These are phyloP conservation scores for Phytopythium oedochilum DNA, from an alignment of 352 stramenopile genomes.

Conservation along the genomic window DNA sequence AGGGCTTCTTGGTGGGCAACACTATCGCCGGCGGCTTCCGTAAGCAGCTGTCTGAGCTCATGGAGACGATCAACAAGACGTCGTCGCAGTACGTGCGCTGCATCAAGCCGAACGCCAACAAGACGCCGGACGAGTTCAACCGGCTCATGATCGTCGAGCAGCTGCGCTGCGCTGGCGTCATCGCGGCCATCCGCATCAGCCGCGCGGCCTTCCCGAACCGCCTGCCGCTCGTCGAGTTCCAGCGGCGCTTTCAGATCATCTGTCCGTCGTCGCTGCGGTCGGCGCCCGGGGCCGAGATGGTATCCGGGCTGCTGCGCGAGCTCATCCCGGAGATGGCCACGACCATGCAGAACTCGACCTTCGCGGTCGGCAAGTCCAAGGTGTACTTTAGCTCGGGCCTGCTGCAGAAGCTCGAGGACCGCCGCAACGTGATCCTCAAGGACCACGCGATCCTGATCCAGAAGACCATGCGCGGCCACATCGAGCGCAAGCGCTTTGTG, in stretches of 20 bases:
- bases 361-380: constrained; percentile 74
- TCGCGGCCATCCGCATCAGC: constrained; percentile 88
- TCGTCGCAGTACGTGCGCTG: constrained; percentile 85
- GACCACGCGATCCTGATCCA: constrained; percentile 73
- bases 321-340: constrained; percentile 55
- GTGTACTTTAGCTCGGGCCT: constrained; percentile 88
- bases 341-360: constrained; percentile 73
- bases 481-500: constrained; percentile 54
- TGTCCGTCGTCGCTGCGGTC: constrained; percentile 62
- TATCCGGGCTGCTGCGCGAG: constrained; percentile 70
- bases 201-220: constrained; percentile 89
- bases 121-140: constrained; percentile 82
- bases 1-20: constrained; percentile 80
- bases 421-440: constrained; percentile 68
- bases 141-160: constrained; percentile 86
- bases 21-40: constrained; percentile 84
- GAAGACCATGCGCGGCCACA: constrained; percentile 61
- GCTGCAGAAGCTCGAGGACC: constrained; percentile 89
- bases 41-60: constrained; percentile 80
- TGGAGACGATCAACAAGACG: constrained; percentile 88
- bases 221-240: constrained; percentile 83
- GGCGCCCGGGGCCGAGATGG: constrained; percentile 52
- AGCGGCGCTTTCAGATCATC: constrained; percentile 82
- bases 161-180: constrained; percentile 86
- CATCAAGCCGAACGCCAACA: constrained; percentile 91